Percentiles rank a stretch among this genome's conserved stretches.
These are phyloP conservation scores for Lepiota brunneoincarnata DNA, from an alignment of 768 basidiomycete genomes.

Conservation along the genomic window DNA sequence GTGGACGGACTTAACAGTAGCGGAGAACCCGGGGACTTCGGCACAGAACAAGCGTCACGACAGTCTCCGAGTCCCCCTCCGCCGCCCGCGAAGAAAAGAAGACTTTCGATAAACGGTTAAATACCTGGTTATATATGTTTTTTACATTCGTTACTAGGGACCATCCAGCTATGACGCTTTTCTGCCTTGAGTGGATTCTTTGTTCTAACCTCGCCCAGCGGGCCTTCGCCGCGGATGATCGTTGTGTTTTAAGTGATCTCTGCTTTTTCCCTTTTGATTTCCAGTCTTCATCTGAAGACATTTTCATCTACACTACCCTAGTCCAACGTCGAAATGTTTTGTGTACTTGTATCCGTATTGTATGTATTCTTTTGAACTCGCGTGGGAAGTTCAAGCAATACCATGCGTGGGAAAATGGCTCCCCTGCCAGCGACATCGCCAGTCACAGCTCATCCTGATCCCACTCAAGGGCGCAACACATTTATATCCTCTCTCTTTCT, in stretches of 20 bases:
- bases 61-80: constrained; percentile 16
- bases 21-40: neutral
- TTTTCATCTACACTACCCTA: constrained; percentile 7
- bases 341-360: constrained; percentile 13
- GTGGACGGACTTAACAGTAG: constrained; percentile 21
- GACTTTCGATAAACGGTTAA: constrained; percentile 25
- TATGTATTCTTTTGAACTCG: neutral
- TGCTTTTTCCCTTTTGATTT: constrained; percentile 17
- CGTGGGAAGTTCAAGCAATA: constrained; percentile 9
- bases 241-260: constrained; percentile 13
- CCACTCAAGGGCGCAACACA: neutral
- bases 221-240: constrained; percentile 2
- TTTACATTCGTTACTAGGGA: neutral
- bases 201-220: constrained; percentile 13
- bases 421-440: constrained; percentile 9
- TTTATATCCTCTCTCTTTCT: constrained; percentile 1
- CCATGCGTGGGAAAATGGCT: constrained; percentile 9
- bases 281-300: neutral
- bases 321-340: constrained; percentile 2
- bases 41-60: neutral
- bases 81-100: constrained; percentile 52
- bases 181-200: constrained; percentile 13
- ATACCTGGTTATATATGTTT: neutral
- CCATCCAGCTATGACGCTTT: constrained; percentile 8
- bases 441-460: constrained; percentile 12